phyloP scores from a whole-genome alignment of 1,284 basidiomycete genomes.

The Leccinum griseonigrum region DNA sequence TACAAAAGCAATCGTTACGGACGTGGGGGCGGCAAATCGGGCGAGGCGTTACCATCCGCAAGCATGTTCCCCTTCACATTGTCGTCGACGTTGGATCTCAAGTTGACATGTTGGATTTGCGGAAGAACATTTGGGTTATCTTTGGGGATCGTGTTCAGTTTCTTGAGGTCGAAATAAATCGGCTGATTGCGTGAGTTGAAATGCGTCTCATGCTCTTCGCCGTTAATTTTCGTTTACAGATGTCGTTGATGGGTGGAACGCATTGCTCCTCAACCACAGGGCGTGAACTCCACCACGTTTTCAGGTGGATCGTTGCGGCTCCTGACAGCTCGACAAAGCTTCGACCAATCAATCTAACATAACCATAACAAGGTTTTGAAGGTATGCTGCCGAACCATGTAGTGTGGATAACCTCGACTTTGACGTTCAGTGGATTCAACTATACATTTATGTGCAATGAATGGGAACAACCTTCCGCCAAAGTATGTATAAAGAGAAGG shows the following conservation, averaged over 20 bases:
- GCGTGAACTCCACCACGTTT: constrained; percentile 77
- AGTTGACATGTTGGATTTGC: background rate
- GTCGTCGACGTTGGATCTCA: background rate
- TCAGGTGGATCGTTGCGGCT: constrained; percentile 79
- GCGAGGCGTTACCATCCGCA: constrained; percentile 64
- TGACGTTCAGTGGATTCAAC: no score
- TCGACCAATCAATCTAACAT: constrained; percentile 51
- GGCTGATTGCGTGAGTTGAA: constrained; percentile 48
- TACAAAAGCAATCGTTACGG: constrained; percentile 31
- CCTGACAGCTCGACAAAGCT: constrained; percentile 80
- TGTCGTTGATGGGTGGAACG: constrained; percentile 72
- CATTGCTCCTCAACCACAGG: constrained; percentile 62
- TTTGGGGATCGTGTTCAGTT: constrained; percentile 48
- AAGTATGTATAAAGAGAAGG: background rate
- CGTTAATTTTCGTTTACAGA: constrained; percentile 21
- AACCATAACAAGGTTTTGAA: constrained; percentile 43
- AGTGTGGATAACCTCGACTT: background rate
- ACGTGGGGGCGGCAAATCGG: constrained; percentile 39
- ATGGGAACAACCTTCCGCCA: background rate
- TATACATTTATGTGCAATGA: background rate
- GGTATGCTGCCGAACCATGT: constrained; percentile 34
- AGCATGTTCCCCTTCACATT: constrained; percentile 20
- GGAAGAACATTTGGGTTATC: constrained; percentile 46
- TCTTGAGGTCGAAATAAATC: background rate
- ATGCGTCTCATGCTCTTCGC: background rate